Evolutionary conservation across 306 rosid genomes (phyloP), one percentile per base, ranked within the genome.

Genomic region (Trichosanthes cucumerina): DNA sequence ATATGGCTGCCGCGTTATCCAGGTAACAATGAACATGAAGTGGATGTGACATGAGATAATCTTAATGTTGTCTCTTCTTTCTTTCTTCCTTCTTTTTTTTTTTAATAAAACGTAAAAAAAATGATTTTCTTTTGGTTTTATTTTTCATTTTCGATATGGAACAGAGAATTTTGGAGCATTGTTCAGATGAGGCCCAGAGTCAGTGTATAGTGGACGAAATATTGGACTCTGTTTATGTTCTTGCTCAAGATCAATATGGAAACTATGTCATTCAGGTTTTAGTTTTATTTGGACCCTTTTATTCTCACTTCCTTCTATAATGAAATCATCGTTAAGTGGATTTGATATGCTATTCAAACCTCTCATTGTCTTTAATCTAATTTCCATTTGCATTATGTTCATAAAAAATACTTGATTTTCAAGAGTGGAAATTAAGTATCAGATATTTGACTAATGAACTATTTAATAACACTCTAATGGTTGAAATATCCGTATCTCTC

Each of bases 1-100:
- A 15, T 90, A 90, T 81, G 92, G 96, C 59, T 90, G 91, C 80
- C 92, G 96, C 59, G 96, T 88, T 77, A 84, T 90, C 78, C 95
- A 87, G 92, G 95, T 90, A 83, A 64, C 59, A 43, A 33, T 41
- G 34, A 34, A 56, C n/a, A 60, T 23, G 76, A 56, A 74, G 38
- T 62, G 41, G 53, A 41, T 36, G 33, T 68, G 81, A 23, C 33
- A 47, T 28, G 59, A 39, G 44, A 78, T 68, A n/a, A 36, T 64
- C 81, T 62, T 16, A 52, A 41, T 80, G 6, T 75, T 41, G 77
- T 36, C 19, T 79, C 23, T 43, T 70, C 14, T 12, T 64, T 23
- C 59, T 57, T 69, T 79, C 50, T 9, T 53, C 4, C 74, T 24
- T 64, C 66, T 57, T 5, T 41, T 59, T 33, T 59, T 59, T 26